Conservation (phyloP, 169 alveolate species). For the Hepatocystis sp. region DNA sequence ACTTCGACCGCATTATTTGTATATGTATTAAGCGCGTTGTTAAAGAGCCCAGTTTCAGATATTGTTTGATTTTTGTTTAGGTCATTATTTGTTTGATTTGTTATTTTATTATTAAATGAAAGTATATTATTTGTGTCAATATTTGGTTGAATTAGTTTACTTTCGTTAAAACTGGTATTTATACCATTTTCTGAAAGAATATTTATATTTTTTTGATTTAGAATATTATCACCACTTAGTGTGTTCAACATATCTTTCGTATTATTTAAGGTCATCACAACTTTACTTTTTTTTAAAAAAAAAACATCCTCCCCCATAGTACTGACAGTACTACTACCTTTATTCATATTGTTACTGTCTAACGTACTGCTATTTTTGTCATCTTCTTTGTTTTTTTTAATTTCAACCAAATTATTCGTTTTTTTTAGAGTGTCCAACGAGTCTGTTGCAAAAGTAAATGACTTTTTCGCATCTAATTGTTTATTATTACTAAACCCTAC, state of each 20-base stretch:
- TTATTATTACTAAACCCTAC: background rate
- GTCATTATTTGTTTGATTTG: background rate
- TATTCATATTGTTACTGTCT: too few relatives aligned
- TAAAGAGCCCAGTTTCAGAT: too few relatives aligned
- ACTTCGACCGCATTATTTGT: too few relatives aligned
- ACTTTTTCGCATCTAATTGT: too few relatives aligned
- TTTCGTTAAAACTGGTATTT: slow-evolving; percentile 4
- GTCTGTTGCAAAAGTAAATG: too few relatives aligned
- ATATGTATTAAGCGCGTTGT: too few relatives aligned
- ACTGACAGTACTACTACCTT: too few relatives aligned
- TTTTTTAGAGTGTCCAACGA: too few relatives aligned
- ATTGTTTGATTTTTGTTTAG: background rate
- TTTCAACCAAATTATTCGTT: too few relatives aligned
- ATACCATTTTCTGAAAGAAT: slow-evolving; percentile 12
- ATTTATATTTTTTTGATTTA: slow-evolving; percentile 23
- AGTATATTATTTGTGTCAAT: slow-evolving; percentile 1
- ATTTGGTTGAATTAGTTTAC: background rate
- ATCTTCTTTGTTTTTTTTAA: too few relatives aligned
- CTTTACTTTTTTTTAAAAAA: slow-evolving; percentile 56
- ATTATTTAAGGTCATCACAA: slow-evolving; percentile 32
- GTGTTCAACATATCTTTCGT: slow-evolving; percentile 51
- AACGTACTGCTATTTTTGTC: too few relatives aligned
- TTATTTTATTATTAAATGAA: background rate
- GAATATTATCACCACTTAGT: slow-evolving; percentile 31
- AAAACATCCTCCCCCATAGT: slow-evolving; percentile 22